phyloP scores from a whole-genome alignment of 2,329 filamentous ascomycete genomes.

The Escovopsis sp. region DNA sequence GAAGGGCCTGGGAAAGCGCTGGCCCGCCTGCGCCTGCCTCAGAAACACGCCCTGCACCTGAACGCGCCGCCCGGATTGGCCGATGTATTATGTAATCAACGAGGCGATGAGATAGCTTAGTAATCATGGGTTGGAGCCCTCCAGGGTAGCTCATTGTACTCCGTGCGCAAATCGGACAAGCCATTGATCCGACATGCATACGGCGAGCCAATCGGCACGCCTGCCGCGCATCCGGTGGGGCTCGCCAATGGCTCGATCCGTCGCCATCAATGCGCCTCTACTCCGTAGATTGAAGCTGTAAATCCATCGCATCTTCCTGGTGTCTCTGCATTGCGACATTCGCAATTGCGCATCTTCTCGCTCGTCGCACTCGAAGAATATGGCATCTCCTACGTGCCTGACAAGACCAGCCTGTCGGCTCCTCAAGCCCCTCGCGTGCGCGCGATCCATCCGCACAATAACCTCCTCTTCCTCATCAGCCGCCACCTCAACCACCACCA shows the following conservation, averaged over 20 bases:
- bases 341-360: too few species aligned
- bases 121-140: too few species aligned
- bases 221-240: conserved; percentile 1
- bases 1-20: conserved; percentile 4
- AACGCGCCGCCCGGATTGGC: too few species aligned
- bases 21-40: conserved; percentile 1
- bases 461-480: conserved; percentile 5
- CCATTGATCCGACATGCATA: background rate
- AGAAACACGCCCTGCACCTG: too few species aligned
- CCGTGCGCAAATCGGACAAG: too few species aligned
- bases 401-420: conserved; percentile 4
- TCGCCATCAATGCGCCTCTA: conserved; percentile 2
- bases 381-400: conserved; percentile 10
- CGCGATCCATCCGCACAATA: conserved; percentile 5
- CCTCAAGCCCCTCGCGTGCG: conserved; percentile 1
- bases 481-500: background rate
- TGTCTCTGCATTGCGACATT: too few species aligned
- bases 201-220: conserved; percentile 3
- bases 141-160: too few species aligned
- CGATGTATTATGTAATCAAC: too few species aligned
- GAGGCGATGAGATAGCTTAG: too few species aligned
- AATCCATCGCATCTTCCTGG: too few species aligned
- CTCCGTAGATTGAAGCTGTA: background rate
- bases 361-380: conserved; percentile 1
- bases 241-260: background rate